phyloP scores from a whole-genome alignment of 2,329 filamentous ascomycete species.

The Paecilomyces niveus region DNA sequence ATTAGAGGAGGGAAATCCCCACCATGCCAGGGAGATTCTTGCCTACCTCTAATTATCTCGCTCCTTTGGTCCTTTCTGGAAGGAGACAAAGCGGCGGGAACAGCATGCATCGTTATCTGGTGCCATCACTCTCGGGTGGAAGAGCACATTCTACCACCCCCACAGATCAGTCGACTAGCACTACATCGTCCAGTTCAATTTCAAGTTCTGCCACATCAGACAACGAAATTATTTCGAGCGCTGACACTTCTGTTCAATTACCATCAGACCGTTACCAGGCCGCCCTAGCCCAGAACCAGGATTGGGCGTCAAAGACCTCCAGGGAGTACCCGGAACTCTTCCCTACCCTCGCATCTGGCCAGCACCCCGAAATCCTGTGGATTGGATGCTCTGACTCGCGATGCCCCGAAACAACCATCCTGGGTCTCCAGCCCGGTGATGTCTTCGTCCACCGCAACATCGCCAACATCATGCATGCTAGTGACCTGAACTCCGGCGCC shows the following conservation, averaged over 20 bases:
- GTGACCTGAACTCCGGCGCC: slow-evolving; percentile 66
- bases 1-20: background rate
- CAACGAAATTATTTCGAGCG: background rate
- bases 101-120: background rate
- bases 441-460: slow-evolving; percentile 90
- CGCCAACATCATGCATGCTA: slow-evolving; percentile 69
- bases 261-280: slow-evolving; percentile 52
- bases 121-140: background rate
- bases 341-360: slow-evolving; percentile 58
- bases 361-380: slow-evolving; percentile 62
- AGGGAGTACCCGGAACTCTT: slow-evolving; percentile 66
- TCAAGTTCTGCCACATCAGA: background rate
- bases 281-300: slow-evolving; percentile 61
- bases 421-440: slow-evolving; percentile 72
- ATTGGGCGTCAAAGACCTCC: slow-evolving; percentile 61
- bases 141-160: background rate
- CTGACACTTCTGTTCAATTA: background rate
- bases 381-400: slow-evolving; percentile 82
- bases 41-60: background rate
- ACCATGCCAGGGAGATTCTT: background rate
- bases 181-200: background rate
- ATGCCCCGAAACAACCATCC: slow-evolving; percentile 74
- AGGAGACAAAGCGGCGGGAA: background rate
- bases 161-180: background rate
- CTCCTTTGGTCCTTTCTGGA: background rate